Percentiles rank a stretch among this genome's conserved stretches.
phyloP scores from a whole-genome alignment of 2,329 filamentous ascomycete genomes.

The Rutstroemia sp. region DNA sequence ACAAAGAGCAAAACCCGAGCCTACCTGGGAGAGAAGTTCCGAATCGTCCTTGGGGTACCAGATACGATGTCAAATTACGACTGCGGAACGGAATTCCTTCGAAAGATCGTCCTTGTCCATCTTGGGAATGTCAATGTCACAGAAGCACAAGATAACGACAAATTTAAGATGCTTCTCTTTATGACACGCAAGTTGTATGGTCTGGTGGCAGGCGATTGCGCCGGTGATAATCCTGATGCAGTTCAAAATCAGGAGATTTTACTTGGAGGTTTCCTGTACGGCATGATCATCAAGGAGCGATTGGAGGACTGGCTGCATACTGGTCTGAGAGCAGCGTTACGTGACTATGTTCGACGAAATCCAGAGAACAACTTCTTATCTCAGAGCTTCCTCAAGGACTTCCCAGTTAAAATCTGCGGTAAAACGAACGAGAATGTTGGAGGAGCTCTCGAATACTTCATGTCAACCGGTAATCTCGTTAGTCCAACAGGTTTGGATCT shows the following conservation, averaged over 20 bases:
- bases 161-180: constrained; percentile 88
- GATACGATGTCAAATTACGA: constrained; percentile 82
- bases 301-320: constrained; percentile 77
- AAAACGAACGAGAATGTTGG: constrained; percentile 86
- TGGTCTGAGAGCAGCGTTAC: constrained; percentile 43
- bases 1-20: constrained; percentile 73
- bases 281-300: constrained; percentile 90
- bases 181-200: constrained; percentile 96
- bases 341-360: constrained; percentile 49
- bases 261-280: constrained; percentile 87
- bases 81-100: constrained; percentile 83
- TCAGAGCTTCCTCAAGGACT: constrained; percentile 70
- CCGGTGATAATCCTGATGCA: constrained; percentile 92
- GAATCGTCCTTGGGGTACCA: constrained; percentile 76
- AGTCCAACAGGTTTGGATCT: constrained; percentile 88
- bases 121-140: constrained; percentile 80
- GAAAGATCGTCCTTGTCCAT: constrained; percentile 86
- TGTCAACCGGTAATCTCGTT: constrained; percentile 89
- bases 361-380: constrained; percentile 68
- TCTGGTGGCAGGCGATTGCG: constrained; percentile 84
- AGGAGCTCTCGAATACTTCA: constrained; percentile 83
- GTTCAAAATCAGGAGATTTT: constrained; percentile 94
- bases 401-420: constrained; percentile 68
- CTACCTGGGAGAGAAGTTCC: constrained; percentile 86
- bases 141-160: constrained; percentile 77